Evolutionary conservation across 2,329 filamentous ascomycete species (phyloP), one percentile per base, ranked within the genome.

Genomic region (Fusarium pseudonygamai): DNA sequence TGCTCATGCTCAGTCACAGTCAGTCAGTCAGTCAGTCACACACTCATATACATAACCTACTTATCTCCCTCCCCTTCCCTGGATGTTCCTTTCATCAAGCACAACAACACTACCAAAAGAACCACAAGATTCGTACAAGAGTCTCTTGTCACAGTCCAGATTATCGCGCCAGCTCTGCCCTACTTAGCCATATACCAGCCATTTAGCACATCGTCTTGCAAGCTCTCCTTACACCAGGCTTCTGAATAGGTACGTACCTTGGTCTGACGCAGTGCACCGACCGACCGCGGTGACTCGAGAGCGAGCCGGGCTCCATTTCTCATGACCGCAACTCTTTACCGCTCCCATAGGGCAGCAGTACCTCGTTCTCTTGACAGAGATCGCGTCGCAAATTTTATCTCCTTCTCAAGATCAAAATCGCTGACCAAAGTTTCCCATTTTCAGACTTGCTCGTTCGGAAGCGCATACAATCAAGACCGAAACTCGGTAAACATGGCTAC

Each of bases 131-230:
- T 85, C 82, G 79, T 79, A 85, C 82, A 83, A 88, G 87, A 88
- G 85, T 87, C 85, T 85, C 83, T 84, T 85, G 87, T 90, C 88
- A 88, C 88, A 88, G 88, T 87, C 85, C 83, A 82, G 87, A 87
- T 86, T 82, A 83, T 89, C 87, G 85, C 87, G 83, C 82, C 87
- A 88, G 87, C 85, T 81, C 75, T 78, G 77, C 76, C 64, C 78
- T 79, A 75, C 75, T 75, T 77, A 76, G 78, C 78, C 74, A 75
- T 68, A 73, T 63, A 73, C 74, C 77, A 78, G 72, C 72, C 71
- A 70, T 75, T 75, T 72, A 73, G 68, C 76, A 69, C 67, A 73
- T 73, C 50, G 62, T 69, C 69, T 77, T 75, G 75, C 61, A 64
- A 78, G 75, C 77, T 70, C 76, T 72, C 69, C 67, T 63, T 76